Base-by-base conservation (phyloP, 179 eudicot genomes). In the Amaranthus tricolor region DNA sequence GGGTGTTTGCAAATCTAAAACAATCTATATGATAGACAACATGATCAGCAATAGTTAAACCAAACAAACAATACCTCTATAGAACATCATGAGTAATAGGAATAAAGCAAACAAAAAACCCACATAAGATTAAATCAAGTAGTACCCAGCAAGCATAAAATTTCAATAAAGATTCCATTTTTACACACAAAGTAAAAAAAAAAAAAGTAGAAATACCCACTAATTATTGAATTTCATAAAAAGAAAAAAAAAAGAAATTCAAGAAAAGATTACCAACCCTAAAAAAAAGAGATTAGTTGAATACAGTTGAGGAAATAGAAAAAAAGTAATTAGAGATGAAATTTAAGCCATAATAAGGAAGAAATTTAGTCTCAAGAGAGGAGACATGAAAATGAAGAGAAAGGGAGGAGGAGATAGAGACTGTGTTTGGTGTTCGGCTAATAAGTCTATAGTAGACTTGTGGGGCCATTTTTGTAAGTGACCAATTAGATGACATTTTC, bases 291-390 rank as follows among this genome's bases (percentile, higher is more conserved):
- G 51, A 56, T 1, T 1, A 31, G 16, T 12, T 49, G 7, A 11
- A 14, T 75, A 79, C 66, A 21, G 73, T 78, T 78, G 61, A 62
- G 74, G 31, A 17, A 31, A 40, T 19, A 19, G 31, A 57, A 51
- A 74, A 51, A 62, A 49, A 60, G 54, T 66, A 79, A n/a, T 56
- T n/a, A 49, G 56, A 45, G 47, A 50, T 12, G 71, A 71, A 66
- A n/a, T 47, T 11, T 45, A 60, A 70, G n/a, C 72, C 83, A 76
- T 76, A 59, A 16, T 59, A 11, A 16, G 74, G 79, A 58, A 76
- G 73, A 76, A 80, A 76, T 80, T 76, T 80, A n/a, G 79, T 80
- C 70, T 72, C 59, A 72, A 72, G 74, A 69, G 19, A 80, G 83
- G 83, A 72, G 83, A 80, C 83, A 79, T 59, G 63, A 50, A 45